Evolutionary conservation across 805 yeast species (phyloP), one percentile per base, ranked within the genome.

Genomic region (Candida adriatica): DNA sequence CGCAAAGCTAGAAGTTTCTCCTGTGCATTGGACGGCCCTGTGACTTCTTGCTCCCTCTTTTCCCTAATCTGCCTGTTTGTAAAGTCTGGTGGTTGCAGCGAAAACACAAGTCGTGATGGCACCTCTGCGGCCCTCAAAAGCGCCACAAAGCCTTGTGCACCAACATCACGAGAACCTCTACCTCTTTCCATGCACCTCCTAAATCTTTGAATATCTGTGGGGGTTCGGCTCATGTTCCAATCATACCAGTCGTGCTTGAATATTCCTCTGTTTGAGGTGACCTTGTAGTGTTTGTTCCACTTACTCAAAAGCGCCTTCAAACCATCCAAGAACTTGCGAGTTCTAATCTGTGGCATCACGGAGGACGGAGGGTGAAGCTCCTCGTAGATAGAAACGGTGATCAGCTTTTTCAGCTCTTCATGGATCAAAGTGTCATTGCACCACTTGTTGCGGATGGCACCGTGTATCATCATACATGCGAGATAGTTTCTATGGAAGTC

Each of bases 21-120:
- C 22, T 31, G 30, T 1, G 42, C 30, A 4, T 46, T 31, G 2
- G 21, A n/a, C 7, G 30, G 21, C 8, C 18, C 19, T 6, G 10
- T 19, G 22, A 11, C 22, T 19, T 11, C 11, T 8, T 19, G 11
- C 10, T 19, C 22, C 8, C 11, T 8, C 11, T 19, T 13, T 39
- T 43, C 18, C n/a, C n/a, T n/a, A n/a, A 46, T 37, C 18, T 38
- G 42, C 29, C 41, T 39, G 22, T 39, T 31, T 8, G 87, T 78
- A 42, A 77, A 83, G 51, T 92, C 96, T 0, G 96, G 88, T 0
- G 96, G 92, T 51, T 92, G 98, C 19, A 88, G 49, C 1, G 96
- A 88, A 45, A 79, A 78, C 0, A 87, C 76, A 17, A 92, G 57
- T 27, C 98, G 62, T 1, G 90, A 77, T 25, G 75, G 68, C 9